A percentile compares a stretch with the other conserved stretches of the same genome.
Conservation (phyloP, 768 basidiomycete species). For the Tremella yokohamensis region DNA sequence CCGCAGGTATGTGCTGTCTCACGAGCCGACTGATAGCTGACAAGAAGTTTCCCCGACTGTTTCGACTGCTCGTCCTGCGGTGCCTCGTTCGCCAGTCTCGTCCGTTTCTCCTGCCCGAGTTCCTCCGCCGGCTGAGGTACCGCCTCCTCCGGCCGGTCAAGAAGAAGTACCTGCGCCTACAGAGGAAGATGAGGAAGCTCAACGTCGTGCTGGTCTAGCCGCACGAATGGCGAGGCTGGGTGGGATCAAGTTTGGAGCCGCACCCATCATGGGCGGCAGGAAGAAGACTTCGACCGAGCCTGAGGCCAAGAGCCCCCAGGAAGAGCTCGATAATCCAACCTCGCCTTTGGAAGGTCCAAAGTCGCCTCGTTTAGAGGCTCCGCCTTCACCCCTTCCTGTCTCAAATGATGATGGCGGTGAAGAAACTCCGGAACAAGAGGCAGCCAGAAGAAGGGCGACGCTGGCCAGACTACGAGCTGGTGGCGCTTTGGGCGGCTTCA, state of each 20-base stretch:
- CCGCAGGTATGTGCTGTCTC: too few species aligned
- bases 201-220: conserved; percentile 69
- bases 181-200: conserved; percentile 53
- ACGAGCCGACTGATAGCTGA: not conserved
- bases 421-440: conserved; percentile 54
- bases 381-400: not conserved
- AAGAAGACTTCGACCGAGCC: conserved; percentile 12
- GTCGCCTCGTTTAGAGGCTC: conserved; percentile 14
- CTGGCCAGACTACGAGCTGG: conserved; percentile 59
- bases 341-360: conserved; percentile 9
- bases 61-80: too few species aligned
- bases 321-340: not conserved
- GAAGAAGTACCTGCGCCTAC: not conserved
- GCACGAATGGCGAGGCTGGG: conserved; percentile 94
- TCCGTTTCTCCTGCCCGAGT: not conserved
- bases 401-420: conserved; percentile 21
- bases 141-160: not conserved
- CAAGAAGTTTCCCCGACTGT: too few species aligned
- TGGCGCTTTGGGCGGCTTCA: conserved; percentile 59
- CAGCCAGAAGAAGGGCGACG: conserved; percentile 62
- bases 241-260: conserved; percentile 72
- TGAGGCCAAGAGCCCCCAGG: conserved; percentile 16
- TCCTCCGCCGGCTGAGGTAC: not conserved
- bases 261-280: conserved; percentile 50
- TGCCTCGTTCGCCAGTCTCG: not conserved